A percentile compares a stretch with the other conserved stretches of the same genome.
Evolutionary conservation across 371 early-diverging fungal genomes (phyloP).

Genomic region (Rhizomucor miehei): DNA sequence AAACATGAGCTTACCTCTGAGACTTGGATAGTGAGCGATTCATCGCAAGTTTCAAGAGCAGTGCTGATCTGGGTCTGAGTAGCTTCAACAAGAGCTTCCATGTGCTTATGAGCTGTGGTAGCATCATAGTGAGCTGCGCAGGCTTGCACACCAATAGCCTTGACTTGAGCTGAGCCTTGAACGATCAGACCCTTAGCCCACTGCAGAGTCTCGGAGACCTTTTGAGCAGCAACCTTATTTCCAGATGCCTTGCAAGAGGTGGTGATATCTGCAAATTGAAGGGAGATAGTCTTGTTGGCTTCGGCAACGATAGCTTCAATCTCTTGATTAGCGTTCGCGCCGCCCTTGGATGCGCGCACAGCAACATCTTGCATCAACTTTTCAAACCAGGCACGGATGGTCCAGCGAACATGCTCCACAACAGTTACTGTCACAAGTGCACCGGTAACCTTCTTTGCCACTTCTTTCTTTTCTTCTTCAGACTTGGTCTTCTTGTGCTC

Average conservation of each 20-base stretch:
- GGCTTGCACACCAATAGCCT: slow-evolving; percentile 9
- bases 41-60: slow-evolving; percentile 9
- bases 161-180: slow-evolving; percentile 5
- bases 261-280: slow-evolving; percentile 1
- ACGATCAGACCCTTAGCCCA: slow-evolving; percentile 6
- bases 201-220: slow-evolving; percentile 1
- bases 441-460: background rate
- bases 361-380: slow-evolving; percentile 21
- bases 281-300: slow-evolving; percentile 10
- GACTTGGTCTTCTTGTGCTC: background rate
- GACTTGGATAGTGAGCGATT: slow-evolving; percentile 1
- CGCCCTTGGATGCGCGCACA: slow-evolving; percentile 2
- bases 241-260: background rate
- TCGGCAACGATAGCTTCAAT: slow-evolving; percentile 31
- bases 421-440: background rate
- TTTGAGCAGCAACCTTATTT: background rate
- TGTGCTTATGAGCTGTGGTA: slow-evolving; percentile 8
- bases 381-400: slow-evolving; percentile 22
- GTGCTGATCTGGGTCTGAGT: slow-evolving; percentile 25
- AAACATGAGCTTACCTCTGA: background rate
- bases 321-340: slow-evolving; percentile 8
- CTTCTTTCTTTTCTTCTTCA: background rate
- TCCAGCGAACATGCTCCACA: slow-evolving; percentile 18
- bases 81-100: slow-evolving; percentile 23
- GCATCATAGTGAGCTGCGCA: background rate